Conservation (phyloP, 202 grass and related monocot genomes). For the Cymbopogon flexuosus region DNA sequence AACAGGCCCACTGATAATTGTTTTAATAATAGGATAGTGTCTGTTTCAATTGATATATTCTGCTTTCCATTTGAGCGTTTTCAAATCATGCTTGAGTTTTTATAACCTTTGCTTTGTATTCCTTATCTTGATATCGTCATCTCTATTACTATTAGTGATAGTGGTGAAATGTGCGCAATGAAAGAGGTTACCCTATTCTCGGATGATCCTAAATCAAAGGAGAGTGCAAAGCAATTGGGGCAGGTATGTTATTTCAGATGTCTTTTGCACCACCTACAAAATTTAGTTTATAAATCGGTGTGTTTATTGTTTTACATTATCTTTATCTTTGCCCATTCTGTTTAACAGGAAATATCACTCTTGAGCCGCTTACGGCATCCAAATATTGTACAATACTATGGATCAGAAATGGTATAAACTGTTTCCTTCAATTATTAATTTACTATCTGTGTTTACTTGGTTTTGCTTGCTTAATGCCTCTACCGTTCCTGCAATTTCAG, state of each 20-base stretch:
- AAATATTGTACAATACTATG: conserved; percentile 94
- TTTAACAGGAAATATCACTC: conserved; percentile 84
- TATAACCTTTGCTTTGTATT: not conserved
- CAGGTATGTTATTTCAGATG: conserved; percentile 55
- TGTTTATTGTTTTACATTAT: conserved; percentile 4
- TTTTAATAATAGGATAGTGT: not conserved
- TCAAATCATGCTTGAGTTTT: conserved; percentile 14
- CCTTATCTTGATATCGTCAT: conserved; percentile 26
- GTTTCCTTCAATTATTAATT: conserved; percentile 17
- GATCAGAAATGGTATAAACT: conserved; percentile 82
- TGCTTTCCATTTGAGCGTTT: not conserved
- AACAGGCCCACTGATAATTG: not conserved
- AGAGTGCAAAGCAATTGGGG: conserved; percentile 89
- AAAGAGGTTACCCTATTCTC: conserved; percentile 95
- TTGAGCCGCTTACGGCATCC: conserved; percentile 86
- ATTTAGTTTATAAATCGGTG: conserved; percentile 5
- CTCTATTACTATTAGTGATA: conserved; percentile 56
- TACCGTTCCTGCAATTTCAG: conserved; percentile 13
- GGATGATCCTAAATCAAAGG: conserved; percentile 97
- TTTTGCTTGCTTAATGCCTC: conserved; percentile 9
- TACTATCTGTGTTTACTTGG: conserved; percentile 20
- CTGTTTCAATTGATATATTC: conserved; percentile 6
- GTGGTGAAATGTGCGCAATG: conserved; percentile 99
- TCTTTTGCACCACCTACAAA: not conserved
- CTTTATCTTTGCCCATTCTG: not conserved